A percentile compares a stretch with the other conserved stretches of the same genome.
These are phyloP conservation scores for Triangularia verruculosa DNA, from an alignment of 2,329 filamentous ascomycete genomes.

Conservation along the genomic window DNA sequence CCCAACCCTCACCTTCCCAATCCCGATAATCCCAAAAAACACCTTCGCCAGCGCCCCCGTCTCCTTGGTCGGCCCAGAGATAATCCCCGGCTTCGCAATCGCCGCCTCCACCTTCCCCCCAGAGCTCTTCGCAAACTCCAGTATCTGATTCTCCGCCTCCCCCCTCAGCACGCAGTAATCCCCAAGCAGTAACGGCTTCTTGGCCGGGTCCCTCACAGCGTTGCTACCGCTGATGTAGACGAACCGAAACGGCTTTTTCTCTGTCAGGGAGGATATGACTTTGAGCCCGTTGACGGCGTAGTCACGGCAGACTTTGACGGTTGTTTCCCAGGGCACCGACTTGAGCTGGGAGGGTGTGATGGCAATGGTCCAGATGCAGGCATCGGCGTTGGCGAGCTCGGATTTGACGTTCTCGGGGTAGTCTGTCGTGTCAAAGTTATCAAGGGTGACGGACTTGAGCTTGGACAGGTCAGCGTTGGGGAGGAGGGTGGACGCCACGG, in stretches of 20 bases:
- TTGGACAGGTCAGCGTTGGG: constrained; percentile 34
- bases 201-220: constrained; percentile 43
- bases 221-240: constrained; percentile 48
- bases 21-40: constrained; percentile 25
- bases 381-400: constrained; percentile 40
- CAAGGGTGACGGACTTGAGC: constrained; percentile 38
- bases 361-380: constrained; percentile 45
- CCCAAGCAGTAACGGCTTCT: constrained; percentile 37
- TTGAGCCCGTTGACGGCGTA: constrained; percentile 32
- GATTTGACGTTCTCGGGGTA: constrained; percentile 40
- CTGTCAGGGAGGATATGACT: constrained; percentile 20
- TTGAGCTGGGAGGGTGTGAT: constrained; percentile 39
- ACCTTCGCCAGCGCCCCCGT: constrained; percentile 25
- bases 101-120: constrained; percentile 37
- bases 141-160: constrained; percentile 43
- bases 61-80: constrained; percentile 33
- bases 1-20: constrained; percentile 36
- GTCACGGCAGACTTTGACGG: constrained; percentile 41
- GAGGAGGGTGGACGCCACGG: constrained; percentile 18
- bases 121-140: constrained; percentile 41
- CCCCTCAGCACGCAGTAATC: constrained; percentile 49
- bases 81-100: constrained; percentile 44
- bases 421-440: constrained; percentile 36
- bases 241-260: constrained; percentile 41
- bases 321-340: constrained; percentile 34